A percentile compares a stretch with the other conserved stretches of the same genome.
These are phyloP conservation scores for Lepidium sativum DNA, from an alignment of 345 rosid genomes.

Conservation along the genomic window DNA sequence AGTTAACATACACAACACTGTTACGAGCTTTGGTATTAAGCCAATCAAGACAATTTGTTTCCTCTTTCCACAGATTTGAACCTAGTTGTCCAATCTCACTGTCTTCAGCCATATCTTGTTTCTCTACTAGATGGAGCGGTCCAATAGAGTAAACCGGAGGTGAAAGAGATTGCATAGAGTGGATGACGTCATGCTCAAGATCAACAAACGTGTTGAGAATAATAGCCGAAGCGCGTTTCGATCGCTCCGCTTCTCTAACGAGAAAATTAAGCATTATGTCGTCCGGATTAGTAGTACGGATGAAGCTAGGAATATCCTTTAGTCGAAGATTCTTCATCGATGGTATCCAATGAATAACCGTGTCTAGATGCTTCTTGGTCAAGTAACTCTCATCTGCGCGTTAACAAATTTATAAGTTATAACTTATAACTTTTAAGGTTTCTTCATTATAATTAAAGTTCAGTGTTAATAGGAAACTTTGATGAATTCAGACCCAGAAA, in stretches of 20 bases:
- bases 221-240: conserved; percentile 34
- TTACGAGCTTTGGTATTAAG: conserved; percentile 29
- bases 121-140: conserved; percentile 28
- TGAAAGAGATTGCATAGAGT: conserved; percentile 21
- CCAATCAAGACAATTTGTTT: conserved; percentile 37
- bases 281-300: conserved; percentile 35
- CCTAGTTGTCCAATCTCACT: conserved; percentile 14
- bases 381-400: conserved; percentile 36
- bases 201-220: conserved; percentile 37
- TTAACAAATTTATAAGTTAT: neutral
- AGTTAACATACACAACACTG: conserved; percentile 51
- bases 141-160: conserved; percentile 39
- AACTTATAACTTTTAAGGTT: neutral
- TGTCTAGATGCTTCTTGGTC: conserved; percentile 44
- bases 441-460: neutral
- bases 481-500: neutral
- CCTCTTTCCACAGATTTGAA: conserved; percentile 48
- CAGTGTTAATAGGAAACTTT: neutral
- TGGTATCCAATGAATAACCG: conserved; percentile 39
- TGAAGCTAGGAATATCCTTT: conserved; percentile 38
- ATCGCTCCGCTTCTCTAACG: conserved; percentile 9
- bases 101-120: conserved; percentile 10
- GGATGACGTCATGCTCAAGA: conserved; percentile 28
- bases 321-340: conserved; percentile 34
- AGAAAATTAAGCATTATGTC: conserved; percentile 11